A percentile compares a stretch with the other conserved stretches of the same genome.
Evolutionary conservation across 148 eudicot genomes (phyloP).

Genomic region (Vaccinium myrtillus): DNA sequence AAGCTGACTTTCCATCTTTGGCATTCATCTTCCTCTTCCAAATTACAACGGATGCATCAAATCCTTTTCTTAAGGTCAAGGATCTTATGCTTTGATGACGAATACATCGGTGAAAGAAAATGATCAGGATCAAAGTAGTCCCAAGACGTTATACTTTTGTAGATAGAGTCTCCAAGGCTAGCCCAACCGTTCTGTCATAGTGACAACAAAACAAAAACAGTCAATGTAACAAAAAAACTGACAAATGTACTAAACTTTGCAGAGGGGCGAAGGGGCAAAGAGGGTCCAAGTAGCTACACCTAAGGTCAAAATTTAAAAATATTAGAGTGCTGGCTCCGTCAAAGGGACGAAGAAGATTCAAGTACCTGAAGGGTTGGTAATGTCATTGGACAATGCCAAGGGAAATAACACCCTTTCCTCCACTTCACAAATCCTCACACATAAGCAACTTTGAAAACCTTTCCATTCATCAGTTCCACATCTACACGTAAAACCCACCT

Average conservation of each 20-base stretch:
- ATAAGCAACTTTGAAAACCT: conserved; percentile 48
- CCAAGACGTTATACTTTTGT: conserved; percentile 49
- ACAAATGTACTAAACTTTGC: neutral
- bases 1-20: conserved; percentile 58
- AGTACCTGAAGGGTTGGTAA: conserved; percentile 77
- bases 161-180: conserved; percentile 61
- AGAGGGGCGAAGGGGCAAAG: neutral
- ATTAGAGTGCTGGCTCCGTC: neutral
- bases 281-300: no score
- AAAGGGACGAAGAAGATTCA: neutral
- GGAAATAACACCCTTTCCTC: conserved; percentile 64
- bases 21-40: conserved; percentile 63
- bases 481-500: conserved; percentile 18
- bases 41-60: conserved; percentile 68
- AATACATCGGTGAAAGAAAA: conserved; percentile 49
- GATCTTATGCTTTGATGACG: conserved; percentile 68
- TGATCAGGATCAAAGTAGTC: conserved; percentile 56
- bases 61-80: conserved; percentile 58
- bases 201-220: neutral
- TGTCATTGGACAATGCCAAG: conserved; percentile 60
- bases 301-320: no score
- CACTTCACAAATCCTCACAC: conserved; percentile 63
- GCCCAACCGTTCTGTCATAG: conserved; percentile 55
- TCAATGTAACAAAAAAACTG: neutral
- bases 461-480: conserved; percentile 45